A percentile compares a stretch with the other conserved stretches of the same genome.
Conservation (phyloP, 2,329 filamentous ascomycete genomes). For the Talaromyces sp. region DNA sequence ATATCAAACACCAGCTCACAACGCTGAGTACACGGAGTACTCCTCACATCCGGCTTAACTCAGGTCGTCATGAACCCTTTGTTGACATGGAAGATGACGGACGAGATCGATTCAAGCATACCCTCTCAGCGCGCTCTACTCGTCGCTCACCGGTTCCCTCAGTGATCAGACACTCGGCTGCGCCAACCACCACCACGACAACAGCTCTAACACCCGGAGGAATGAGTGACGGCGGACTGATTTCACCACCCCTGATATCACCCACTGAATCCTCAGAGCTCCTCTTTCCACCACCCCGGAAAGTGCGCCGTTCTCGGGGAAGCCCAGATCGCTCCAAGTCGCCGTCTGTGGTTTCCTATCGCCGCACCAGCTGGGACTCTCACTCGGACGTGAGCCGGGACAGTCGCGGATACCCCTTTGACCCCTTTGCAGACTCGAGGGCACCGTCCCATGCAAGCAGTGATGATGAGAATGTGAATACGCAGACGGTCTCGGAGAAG, state of each 20-base stretch:
- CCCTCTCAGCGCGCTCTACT: constrained; percentile 5
- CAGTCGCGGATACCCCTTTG: constrained; percentile 46
- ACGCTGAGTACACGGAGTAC: constrained; percentile 26
- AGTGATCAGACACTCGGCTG: constrained; percentile 24
- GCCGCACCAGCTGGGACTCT: constrained; percentile 58
- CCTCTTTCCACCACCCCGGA: constrained; percentile 42
- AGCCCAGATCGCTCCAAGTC: constrained; percentile 50
- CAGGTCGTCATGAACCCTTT: constrained; percentile 53
- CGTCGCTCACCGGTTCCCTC: constrained; percentile 17
- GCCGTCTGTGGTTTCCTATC: constrained; percentile 53
- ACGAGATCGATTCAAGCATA: constrained; percentile 9
- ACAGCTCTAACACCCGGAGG: constrained; percentile 45
- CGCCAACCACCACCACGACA: constrained; percentile 23
- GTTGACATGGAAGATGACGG: constrained; percentile 34
- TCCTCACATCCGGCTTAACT: constrained; percentile 64
- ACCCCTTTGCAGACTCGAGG: constrained; percentile 60
- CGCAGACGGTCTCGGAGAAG: constrained; percentile 69
- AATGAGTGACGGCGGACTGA: constrained; percentile 7
- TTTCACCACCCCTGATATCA: constrained; percentile 37
- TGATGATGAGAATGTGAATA: constrained; percentile 64
- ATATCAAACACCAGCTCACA: constrained; percentile 11
- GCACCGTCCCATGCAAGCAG: constrained; percentile 59
- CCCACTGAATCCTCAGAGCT: constrained; percentile 44
- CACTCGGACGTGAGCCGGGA: constrained; percentile 55
- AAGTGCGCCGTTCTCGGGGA: constrained; percentile 47